Evolutionary conservation across 1,139 yeast species (phyloP).

Genomic region (Suzukiozyma palmioleophila): DNA sequence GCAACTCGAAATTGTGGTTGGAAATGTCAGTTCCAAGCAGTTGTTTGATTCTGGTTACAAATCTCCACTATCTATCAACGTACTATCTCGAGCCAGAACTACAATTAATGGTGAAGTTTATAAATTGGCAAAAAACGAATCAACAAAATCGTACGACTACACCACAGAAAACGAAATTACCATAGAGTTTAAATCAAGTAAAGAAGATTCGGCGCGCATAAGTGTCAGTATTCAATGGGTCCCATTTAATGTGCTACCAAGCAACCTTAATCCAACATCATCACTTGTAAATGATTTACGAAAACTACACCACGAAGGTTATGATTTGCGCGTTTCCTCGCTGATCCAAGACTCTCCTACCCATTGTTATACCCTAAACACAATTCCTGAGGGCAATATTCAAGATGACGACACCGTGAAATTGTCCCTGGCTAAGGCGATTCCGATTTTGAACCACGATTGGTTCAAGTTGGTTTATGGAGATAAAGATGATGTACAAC

Average conservation of each 20-base stretch:
- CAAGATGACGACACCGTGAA: constrained; percentile 11
- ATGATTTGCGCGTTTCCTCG: constrained; percentile 22
- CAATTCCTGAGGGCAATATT: constrained; percentile 4
- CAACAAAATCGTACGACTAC: constrained; percentile 15
- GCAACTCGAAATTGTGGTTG: constrained; percentile 20
- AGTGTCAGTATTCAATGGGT: constrained; percentile 19
- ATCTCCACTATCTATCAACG: constrained; percentile 19
- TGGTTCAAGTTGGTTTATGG: constrained; percentile 20
- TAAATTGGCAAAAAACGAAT: constrained; percentile 18
- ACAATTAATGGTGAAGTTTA: constrained; percentile 24
- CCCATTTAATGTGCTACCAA: constrained; percentile 15
- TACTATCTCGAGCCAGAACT: constrained; percentile 30
- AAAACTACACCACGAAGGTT: constrained; percentile 10
- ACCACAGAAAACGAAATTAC: constrained; percentile 12
- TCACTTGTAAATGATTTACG: constrained; percentile 6
- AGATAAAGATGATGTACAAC: constrained; percentile 11
- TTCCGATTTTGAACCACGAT: constrained; percentile 21
- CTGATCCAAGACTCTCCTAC: constrained; percentile 18
- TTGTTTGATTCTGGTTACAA: constrained; percentile 9
- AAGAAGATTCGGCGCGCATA: constrained; percentile 15
- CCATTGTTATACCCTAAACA: constrained; percentile 14
- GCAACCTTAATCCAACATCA: constrained; percentile 2
- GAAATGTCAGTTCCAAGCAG: constrained; percentile 6
- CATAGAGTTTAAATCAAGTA: constrained; percentile 14
- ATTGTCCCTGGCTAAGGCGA: constrained; percentile 22